Evolutionary conservation across 495 filamentous ascomycete genomes (phyloP).

Genomic region (Rusavskia elegans): DNA sequence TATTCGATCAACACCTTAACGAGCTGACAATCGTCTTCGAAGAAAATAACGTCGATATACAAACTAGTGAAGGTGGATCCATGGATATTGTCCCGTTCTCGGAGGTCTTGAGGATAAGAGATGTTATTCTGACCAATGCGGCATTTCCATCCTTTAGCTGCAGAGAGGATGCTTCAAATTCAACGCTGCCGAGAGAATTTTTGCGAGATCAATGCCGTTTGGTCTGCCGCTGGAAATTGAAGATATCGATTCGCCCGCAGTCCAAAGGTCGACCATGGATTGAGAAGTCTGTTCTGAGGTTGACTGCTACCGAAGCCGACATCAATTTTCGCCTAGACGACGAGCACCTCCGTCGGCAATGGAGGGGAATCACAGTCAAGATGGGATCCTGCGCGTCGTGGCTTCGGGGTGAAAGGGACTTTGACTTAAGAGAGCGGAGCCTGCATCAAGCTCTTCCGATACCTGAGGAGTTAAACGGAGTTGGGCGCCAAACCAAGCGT

Average conservation of each 20-base stretch:
- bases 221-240: slow-evolving; percentile 5
- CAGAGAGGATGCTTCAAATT: background rate
- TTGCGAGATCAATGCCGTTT: background rate
- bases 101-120: slow-evolving; percentile 2
- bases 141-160: background rate
- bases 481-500: background rate
- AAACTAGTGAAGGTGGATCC: background rate
- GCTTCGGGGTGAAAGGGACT: slow-evolving; percentile 1
- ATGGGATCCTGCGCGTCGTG: slow-evolving; percentile 9
- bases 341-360: slow-evolving; percentile 8
- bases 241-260: background rate
- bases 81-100: background rate
- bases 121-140: slow-evolving; percentile 3
- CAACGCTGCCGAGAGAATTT: background rate
- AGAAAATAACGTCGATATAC: background rate
- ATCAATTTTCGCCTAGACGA: slow-evolving; percentile 5
- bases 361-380: slow-evolving; percentile 14
- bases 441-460: too few species aligned
- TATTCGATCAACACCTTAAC: slow-evolving; percentile 3
- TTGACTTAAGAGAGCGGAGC: background rate
- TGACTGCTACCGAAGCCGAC: slow-evolving; percentile 6
- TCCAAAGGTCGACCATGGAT: background rate
- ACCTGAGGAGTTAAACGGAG: too few species aligned
- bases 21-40: slow-evolving; percentile 1
- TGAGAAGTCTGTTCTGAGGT: background rate